Evolutionary conservation across 495 filamentous ascomycete species (phyloP).

Genomic region (Penicillium maclennaniae): DNA sequence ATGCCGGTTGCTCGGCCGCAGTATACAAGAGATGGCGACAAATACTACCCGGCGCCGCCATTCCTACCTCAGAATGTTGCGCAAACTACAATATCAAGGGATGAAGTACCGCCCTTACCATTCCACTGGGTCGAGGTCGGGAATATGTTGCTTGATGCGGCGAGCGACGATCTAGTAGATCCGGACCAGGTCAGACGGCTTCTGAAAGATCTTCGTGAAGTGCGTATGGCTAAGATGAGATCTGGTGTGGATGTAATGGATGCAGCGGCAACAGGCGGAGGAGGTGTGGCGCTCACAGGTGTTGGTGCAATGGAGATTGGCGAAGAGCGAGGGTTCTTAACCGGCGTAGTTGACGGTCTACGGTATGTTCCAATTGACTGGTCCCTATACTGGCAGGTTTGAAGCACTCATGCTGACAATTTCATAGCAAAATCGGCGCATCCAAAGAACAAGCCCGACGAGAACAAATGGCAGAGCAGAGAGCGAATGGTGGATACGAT

Average conservation of each 20-base stretch:
- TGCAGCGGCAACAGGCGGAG: constrained; percentile 55
- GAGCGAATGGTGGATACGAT: constrained; percentile 37
- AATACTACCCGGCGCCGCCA: constrained; percentile 40
- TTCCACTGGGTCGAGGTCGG: constrained; percentile 93
- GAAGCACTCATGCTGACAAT: neutral
- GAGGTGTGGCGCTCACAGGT: constrained; percentile 71
- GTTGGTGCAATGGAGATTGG: constrained; percentile 89
- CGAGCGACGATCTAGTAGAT: constrained; percentile 78
- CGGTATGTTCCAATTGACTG: constrained; percentile 42
- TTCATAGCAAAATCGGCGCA: constrained; percentile 39
- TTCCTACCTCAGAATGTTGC: constrained; percentile 44
- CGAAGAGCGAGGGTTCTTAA: constrained; percentile 79
- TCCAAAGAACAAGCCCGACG: constrained; percentile 47
- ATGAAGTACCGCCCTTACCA: constrained; percentile 60
- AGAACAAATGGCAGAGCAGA: constrained; percentile 45
- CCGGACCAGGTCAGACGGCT: constrained; percentile 69
- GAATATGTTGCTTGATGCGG: constrained; percentile 78
- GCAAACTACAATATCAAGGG: constrained; percentile 18
- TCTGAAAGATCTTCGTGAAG: constrained; percentile 80
- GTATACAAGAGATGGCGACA: constrained; percentile 40
- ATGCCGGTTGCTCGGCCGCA: constrained; percentile 30
- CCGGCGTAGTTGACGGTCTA: constrained; percentile 82
- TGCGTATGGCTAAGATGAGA: constrained; percentile 84
- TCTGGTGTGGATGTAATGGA: constrained; percentile 67
- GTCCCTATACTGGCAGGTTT: neutral